Evolutionary conservation across 352 stramenopile species (phyloP).

Genomic region (Phytophthora capsici): DNA sequence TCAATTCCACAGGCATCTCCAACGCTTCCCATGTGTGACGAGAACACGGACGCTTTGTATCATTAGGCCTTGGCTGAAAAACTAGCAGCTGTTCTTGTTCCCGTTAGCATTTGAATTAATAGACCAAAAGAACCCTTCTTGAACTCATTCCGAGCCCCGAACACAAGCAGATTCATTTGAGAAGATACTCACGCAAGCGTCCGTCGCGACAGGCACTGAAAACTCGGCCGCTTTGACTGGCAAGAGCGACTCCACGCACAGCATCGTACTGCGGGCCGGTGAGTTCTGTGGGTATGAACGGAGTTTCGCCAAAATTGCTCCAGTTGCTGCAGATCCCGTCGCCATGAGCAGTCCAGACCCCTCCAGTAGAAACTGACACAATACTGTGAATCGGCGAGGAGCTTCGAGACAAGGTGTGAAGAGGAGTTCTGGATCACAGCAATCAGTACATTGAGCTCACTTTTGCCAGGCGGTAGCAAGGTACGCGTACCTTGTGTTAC

Average conservation of each 20-base stretch:
- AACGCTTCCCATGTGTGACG: slow-evolving; percentile 42
- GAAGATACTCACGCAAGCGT: slow-evolving; percentile 67
- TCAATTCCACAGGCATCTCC: slow-evolving; percentile 23
- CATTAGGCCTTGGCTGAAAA: slow-evolving; percentile 35
- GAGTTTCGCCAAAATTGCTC: slow-evolving; percentile 33
- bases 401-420: slow-evolving; percentile 63
- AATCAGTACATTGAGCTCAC: slow-evolving; percentile 2
- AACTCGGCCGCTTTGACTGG: slow-evolving; percentile 42
- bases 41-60: slow-evolving; percentile 39
- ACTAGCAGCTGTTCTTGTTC: slow-evolving; percentile 30
- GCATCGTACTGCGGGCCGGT: slow-evolving; percentile 73
- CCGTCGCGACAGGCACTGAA: slow-evolving; percentile 71
- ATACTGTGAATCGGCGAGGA: slow-evolving; percentile 60
- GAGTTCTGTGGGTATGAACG: slow-evolving; percentile 48
- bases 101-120: slow-evolving; percentile 37
- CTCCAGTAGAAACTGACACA: slow-evolving; percentile 22
- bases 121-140: slow-evolving; percentile 28
- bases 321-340: slow-evolving; percentile 67
- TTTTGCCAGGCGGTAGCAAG: background rate
- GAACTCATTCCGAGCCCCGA: background rate
- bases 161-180: slow-evolving; percentile 11
- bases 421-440: slow-evolving; percentile 38
- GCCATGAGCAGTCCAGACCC: slow-evolving; percentile 62
- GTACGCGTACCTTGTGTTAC: slow-evolving; percentile 46
- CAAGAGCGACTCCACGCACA: slow-evolving; percentile 59